Base-by-base conservation (phyloP, 306 rosid species). In the Hippophae gyantsensis region DNA sequence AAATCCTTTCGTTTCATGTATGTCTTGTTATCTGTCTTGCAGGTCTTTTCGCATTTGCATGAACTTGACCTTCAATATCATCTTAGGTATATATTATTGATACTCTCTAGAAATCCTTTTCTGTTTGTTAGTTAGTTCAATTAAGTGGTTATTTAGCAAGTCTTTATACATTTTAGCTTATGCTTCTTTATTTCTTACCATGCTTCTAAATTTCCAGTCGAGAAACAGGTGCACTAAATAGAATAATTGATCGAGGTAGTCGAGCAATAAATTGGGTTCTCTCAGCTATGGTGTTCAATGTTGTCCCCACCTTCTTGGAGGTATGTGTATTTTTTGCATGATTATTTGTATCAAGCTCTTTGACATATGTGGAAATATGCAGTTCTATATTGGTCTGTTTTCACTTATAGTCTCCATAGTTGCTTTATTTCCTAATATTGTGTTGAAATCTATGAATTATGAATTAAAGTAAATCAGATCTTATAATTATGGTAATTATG, bases 231-330 rank as follows among this genome's bases (percentile, higher is more conserved):
- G 95, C 79, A 48, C 72, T 92, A 57, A 85, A 79, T 80, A 81
- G 96, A 86, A 92, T 81, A 58, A 92, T 92, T 67, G 99, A 92
- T 72, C 96, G 99, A 56, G 99, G 99, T 66, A 92, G 95, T 74
- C 96, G 99, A 12, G 95, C 90, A 14, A 92, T 92, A 78, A 92
- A 84, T 73, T 92, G 88, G 75, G 88, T 92, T 72, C 96, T 92
- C 62, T 92, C 95, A 8, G 51, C 99, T 64, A 88, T 92, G 99
- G 96, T 92, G 72, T 92, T 92, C 86, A 88, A 88, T 60, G 81
- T 92, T 61, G 93, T 82, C 45, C 99, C 99, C 74, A 92, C 99
- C 65, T 59, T 92, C 75, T 77, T 92, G 68, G 99, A 92, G 99
- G 99, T 92, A 80, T 43, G 84, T 27, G 23, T 68, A 59, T 48